Evolutionary conservation across 805 yeast genomes (phyloP), one percentile per base, ranked within the genome.

Genomic region (Candida coquimbonensis): DNA sequence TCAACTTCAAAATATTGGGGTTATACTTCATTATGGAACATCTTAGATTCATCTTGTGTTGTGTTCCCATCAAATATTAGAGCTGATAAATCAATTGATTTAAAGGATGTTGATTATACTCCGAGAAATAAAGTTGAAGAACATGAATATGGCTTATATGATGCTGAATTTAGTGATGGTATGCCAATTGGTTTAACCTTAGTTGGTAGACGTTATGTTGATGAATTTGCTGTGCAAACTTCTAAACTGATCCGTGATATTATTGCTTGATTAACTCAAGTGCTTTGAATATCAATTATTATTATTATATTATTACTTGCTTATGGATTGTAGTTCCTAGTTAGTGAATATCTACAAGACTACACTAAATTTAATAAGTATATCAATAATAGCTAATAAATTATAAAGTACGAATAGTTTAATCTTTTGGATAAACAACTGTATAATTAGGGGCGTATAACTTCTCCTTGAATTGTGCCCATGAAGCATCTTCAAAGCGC

Each of bases 1-100:
- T 77, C 74, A 40, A 70, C 73, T 43, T 74, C 83, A 7, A 77
- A 75, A 61, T 83, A 83, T 64, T 86, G 93, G 90, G 84, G 90
- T 4, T 86, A 86, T 69, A 83, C 91, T 7, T 67, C 88, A 3
- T 70, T 83, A 50, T 86, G 80, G 77, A 85, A 85, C 65, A 59
- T 84, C 47, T 63, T 83, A 51, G 95, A 86, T 62, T 70, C 78
- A 57, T 89, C 95, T 37, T 77, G 81, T 36, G 75, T 81, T 49
- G 70, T 73, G 1, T 68, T 78, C 65, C 88, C 84, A 55, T 74
- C 87, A 5, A 79, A 54, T 6, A 17, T 53, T 25, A 44, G 43
- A 34, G 58, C 52, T 9, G 80, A 80, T 55, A 53, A 67, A 29
- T 49, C 50, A 7, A 49, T 73, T 36, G 89, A 82, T 59, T 53